phyloP scores from a whole-genome alignment of 179 eudicot species.

The Camellia oleifera region DNA sequence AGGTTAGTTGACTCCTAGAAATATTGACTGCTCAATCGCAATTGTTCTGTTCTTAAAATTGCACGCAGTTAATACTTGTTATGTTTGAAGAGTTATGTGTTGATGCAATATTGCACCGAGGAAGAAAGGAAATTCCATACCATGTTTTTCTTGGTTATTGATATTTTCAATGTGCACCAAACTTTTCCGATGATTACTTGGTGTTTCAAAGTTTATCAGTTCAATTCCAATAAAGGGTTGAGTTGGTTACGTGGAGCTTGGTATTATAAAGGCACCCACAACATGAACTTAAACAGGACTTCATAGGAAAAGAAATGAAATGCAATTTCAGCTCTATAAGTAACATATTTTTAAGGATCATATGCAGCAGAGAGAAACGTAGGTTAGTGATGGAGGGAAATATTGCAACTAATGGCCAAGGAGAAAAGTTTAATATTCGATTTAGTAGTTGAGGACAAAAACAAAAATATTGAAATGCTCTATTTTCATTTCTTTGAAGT shows the following conservation, averaged over 20 bases:
- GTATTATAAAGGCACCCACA: neutral
- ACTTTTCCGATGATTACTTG: neutral
- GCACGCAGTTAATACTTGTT: neutral
- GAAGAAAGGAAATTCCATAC: neutral
- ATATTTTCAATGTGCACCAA: neutral
- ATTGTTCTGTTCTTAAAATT: neutral
- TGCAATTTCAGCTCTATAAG: neutral
- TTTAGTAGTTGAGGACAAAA: neutral
- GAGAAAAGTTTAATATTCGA: neutral
- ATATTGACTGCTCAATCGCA: neutral
- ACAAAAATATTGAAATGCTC: neutral
- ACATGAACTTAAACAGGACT: neutral
- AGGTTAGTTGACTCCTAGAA: slow-evolving; percentile 37
- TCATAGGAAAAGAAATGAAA: neutral
- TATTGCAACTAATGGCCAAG: neutral
- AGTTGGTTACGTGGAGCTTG: neutral
- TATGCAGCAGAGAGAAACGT: neutral
- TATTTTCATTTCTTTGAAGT: neutral
- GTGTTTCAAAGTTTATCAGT: neutral
- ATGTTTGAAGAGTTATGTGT: neutral
- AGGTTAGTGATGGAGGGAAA: neutral
- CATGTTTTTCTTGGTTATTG: neutral
- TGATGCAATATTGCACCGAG: neutral
- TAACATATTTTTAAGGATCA: slow-evolving; percentile 6
- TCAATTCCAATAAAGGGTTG: neutral